These are phyloP conservation scores for Trametes elegans DNA, from an alignment of 768 basidiomycete species.

Conservation along the genomic window DNA sequence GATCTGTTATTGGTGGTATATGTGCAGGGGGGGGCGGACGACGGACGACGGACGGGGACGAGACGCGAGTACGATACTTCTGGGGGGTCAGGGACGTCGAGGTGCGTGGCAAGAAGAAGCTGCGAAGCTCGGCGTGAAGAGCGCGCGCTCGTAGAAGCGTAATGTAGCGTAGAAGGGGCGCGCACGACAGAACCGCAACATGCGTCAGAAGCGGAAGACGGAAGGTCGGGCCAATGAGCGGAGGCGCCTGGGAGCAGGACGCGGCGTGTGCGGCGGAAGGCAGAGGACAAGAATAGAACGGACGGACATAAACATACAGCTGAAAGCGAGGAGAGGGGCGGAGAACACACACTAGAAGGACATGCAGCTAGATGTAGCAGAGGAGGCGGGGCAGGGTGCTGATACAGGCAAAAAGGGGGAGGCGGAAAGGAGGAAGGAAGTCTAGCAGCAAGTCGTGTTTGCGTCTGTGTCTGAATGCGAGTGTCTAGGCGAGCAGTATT, in stretches of 20 bases:
- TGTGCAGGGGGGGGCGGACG: background rate
- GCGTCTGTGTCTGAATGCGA: constrained; percentile 1
- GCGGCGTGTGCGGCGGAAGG: background rate
- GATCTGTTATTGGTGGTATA: background rate
- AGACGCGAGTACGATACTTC: background rate
- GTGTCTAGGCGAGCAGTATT: background rate
- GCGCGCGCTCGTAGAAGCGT: background rate
- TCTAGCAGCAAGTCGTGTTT: constrained; percentile 11
- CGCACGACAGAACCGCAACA: background rate
- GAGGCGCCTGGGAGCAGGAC: background rate
- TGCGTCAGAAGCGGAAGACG: too few relatives aligned
- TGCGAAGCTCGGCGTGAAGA: background rate
- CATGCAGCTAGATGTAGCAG: constrained; percentile 2
- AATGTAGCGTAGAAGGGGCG: background rate
- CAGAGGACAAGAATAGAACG: background rate
- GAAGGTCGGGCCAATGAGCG: background rate
- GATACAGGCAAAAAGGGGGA: background rate
- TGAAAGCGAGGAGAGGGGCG: background rate
- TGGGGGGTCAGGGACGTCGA: background rate
- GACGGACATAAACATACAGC: constrained; percentile 6
- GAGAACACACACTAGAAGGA: background rate
- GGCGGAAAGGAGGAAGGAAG: background rate
- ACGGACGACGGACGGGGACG: too few relatives aligned
- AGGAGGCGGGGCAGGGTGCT: background rate
- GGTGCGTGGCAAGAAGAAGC: background rate